Evolutionary conservation across 805 yeast genomes (phyloP), one percentile per base, ranked within the genome.

Genomic region (Zygosaccharomyces pseudorouxii): DNA sequence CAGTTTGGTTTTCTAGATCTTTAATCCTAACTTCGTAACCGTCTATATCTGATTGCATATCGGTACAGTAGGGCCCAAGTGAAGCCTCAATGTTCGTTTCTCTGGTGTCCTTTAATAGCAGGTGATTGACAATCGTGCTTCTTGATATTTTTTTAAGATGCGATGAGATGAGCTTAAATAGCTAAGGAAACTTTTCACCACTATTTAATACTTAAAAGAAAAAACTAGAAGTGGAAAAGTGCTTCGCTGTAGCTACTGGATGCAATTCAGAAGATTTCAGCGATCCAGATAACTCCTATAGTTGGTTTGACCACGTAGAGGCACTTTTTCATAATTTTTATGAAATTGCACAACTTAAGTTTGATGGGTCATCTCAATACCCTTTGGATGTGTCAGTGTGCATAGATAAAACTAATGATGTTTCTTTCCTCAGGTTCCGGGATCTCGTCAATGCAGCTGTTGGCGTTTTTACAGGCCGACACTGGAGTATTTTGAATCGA

Each of bases 311-410:
- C 39, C n/a, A 30, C 20, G 16, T 7, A 30, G 38, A 45, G 47
- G n/a, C 29, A 19, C 25, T 20, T 35, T 23, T 44, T 10, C 9
- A 42, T 5, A 4, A 12, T n/a, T n/a, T n/a, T n/a, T 16, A 39
- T 12, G 1, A 35, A 20, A 9, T 25, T 57, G 68, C 68, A 61
- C 63, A 60, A 62, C 68, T 63, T 63, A 63, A 63, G 65, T 63
- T 63, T 56, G 58, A 57, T 55, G 59, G 49, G 54, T 59, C 55
- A 46, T 47, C 40, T 38, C 48, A 40, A 53, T 57, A 55, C 54
- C 55, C 58, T 56, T 45, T 54, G 60, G 60, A 65, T 65, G 70
- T 65, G 70, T 65, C 70, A 55, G 52, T 65, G 65, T 64, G 70
- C 68, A 57, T 55, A 65, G 58, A 51, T 35, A 19, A 25, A 49